Evolutionary conservation across 371 early-diverging fungal genomes (phyloP), one percentile per base, ranked within the genome.

Genomic region (Haplosporangium sp.): DNA sequence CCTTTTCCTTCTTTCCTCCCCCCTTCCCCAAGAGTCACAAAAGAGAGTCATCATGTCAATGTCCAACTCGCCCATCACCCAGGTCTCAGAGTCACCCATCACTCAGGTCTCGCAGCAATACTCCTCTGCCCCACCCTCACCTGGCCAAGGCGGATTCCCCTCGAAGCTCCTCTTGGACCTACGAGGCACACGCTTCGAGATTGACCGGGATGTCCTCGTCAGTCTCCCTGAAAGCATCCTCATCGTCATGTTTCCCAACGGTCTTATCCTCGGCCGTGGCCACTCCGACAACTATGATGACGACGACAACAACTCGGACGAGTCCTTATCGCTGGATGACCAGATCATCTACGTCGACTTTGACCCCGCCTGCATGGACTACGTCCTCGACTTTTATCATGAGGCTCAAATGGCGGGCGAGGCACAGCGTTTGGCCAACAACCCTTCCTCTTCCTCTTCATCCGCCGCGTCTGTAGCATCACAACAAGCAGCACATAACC

Each of bases 191-290:
- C 89, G 87, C 12, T 84, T 93, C 58, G 88, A 90, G 62, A 77
- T 94, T 21, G 91, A 91, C 76, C 87, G 93, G 64, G 92, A 94
- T 48, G 86, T 85, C 7, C 84, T 94, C 13, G 85, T 91, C 68
- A 89, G 86, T 70, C 76, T 94, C 21, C 94, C 94, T 6, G 94
- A 94, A 70, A 89, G 90, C 55, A 80, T 94, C 55, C 83, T 93
- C 55, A 88, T 90, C 82, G 92, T 91, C 73, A 94, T 94, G 94
- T 94, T 94, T 64, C 94, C 94, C 6, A 89, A 92, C 59, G 94
- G 94, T 9, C 84, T 92, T 51, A 82, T 90, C 21, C 84, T 91
- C 6, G 85, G 88, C 18, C 83, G 87, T 41, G 83, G 84, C 40
- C 81, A 84, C 23, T 82, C 81, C 12, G 83, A 83, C 21, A 75